A percentile compares a stretch with the other conserved stretches of the same genome.
Conservation (phyloP, 495 filamentous ascomycete species). For the Talaromyces ruber region DNA sequence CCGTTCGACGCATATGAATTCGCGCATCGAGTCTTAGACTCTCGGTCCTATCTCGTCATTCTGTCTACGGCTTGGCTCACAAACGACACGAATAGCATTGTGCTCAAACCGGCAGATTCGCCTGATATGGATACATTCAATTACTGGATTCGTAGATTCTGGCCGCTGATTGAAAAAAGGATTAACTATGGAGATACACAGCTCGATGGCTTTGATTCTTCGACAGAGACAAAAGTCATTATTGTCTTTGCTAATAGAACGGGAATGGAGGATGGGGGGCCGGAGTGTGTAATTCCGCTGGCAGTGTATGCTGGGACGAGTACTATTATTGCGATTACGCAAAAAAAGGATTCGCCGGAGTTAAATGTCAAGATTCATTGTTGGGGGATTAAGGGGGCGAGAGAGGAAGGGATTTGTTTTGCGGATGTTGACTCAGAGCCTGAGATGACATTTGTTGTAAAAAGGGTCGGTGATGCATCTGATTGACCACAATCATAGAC, state of each 20-base stretch:
- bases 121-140: constrained; percentile 74
- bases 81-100: constrained; percentile 27
- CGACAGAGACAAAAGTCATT: constrained; percentile 47
- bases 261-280: constrained; percentile 50
- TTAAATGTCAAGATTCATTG: constrained; percentile 35
- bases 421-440: constrained; percentile 37
- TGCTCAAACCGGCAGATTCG: constrained; percentile 16
- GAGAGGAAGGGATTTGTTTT: constrained; percentile 38
- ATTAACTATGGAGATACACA: constrained; percentile 34
- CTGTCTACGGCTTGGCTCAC: constrained; percentile 88
- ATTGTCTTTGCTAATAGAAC: constrained; percentile 78
- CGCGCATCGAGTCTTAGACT: constrained; percentile 63
- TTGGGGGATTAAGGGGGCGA: constrained; percentile 38
- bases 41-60: constrained; percentile 61
- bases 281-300: constrained; percentile 12
- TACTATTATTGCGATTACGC: constrained; percentile 64
- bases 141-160: constrained; percentile 84
- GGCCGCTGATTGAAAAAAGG: constrained; percentile 54
- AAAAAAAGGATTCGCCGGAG: constrained; percentile 10
- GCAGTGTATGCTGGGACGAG: constrained; percentile 77
- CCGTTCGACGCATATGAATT: constrained; percentile 81
- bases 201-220: constrained; percentile 7
- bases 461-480: background rate
- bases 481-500: background rate
- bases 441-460: constrained; percentile 31